These are phyloP conservation scores for Rhizophagus prolifer DNA, from an alignment of 192 early-diverging fungal species.

Conservation along the genomic window DNA sequence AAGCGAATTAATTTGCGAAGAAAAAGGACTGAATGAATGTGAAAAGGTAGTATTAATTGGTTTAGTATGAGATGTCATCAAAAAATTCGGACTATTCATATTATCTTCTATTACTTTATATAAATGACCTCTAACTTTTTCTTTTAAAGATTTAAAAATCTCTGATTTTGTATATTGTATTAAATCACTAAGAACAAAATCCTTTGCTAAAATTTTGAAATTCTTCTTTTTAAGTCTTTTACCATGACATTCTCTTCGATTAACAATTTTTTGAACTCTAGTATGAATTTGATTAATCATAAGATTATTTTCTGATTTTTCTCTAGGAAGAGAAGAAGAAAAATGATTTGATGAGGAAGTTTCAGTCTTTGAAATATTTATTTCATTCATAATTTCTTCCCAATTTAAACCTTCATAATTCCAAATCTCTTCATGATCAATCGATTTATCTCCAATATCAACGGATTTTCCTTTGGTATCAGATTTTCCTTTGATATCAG, in stretches of 20 bases:
- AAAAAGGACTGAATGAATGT: background rate
- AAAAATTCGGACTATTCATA: background rate
- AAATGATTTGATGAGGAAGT: background rate
- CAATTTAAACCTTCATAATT: background rate
- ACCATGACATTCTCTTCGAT: background rate
- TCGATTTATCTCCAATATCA: too few relatives aligned
- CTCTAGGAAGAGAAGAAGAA: background rate
- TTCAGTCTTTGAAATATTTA: background rate
- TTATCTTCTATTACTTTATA: background rate
- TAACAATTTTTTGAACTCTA: background rate
- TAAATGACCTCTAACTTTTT: background rate
- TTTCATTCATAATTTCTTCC: background rate
- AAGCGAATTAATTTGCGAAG: background rate
- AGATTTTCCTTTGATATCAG: too few relatives aligned
- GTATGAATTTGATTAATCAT: background rate
- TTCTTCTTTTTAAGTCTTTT: background rate
- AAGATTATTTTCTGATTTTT: too few relatives aligned
- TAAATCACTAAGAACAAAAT: background rate
- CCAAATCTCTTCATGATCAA: too few relatives aligned
- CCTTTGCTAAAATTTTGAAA: background rate
- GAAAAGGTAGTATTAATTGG: background rate
- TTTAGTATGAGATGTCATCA: background rate
- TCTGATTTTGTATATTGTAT: background rate
- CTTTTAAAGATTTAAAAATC: background rate
- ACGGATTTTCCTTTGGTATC: too few relatives aligned